Base-by-base conservation (phyloP, 345 rosid species). In the Eucalyptus guilfoylei region DNA sequence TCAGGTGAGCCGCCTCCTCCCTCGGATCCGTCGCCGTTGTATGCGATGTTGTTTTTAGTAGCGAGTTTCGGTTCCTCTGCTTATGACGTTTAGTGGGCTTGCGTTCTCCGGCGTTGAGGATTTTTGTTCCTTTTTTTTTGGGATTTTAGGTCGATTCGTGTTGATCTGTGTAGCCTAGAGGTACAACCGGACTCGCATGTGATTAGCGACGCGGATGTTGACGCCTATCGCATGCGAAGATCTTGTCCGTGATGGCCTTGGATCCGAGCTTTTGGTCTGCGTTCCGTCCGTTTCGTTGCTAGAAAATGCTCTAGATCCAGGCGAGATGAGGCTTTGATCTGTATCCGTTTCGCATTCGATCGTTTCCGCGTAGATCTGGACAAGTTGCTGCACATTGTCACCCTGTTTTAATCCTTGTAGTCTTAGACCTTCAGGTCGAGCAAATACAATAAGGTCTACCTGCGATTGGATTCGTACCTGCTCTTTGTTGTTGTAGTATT, bases 1-100 rank as follows among this genome's bases (percentile, higher is more conserved):
- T 87, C 94, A 93, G 94, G 95, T 92, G 88, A 60, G 16, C 86
- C 85, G 2, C 67, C 44, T 48, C 87, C 72, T 85, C 72, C 34
- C 19, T 34, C 14, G 40, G 54, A 37, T 49, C 17, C 1, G 21
- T 14, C 62, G 54, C 34, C 67, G n/a, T 3, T 13, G 58, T 21
- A 21, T 52, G 26, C 26, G 24, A 21, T 9, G 19, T 26, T 60
- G 14, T 58, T 58, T 26, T 11, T 26, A 9, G 7, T 24, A 26
- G 72, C 5, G 45, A 72, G 80, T 69, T 72, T 72, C 10, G 81
- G 81, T 69, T 72, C 44, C 12, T 64, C 32, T 14, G 37, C 16
- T 64, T 64, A 30, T 62, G 72, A 64, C 37, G 37, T n/a, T 9
- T 9, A 44, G 26, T 34, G 80, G 42, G 34, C 37, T 17, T 1